phyloP scores from a whole-genome alignment of 2,329 filamentous ascomycete genomes.

The Ceratocystis huliohia region DNA sequence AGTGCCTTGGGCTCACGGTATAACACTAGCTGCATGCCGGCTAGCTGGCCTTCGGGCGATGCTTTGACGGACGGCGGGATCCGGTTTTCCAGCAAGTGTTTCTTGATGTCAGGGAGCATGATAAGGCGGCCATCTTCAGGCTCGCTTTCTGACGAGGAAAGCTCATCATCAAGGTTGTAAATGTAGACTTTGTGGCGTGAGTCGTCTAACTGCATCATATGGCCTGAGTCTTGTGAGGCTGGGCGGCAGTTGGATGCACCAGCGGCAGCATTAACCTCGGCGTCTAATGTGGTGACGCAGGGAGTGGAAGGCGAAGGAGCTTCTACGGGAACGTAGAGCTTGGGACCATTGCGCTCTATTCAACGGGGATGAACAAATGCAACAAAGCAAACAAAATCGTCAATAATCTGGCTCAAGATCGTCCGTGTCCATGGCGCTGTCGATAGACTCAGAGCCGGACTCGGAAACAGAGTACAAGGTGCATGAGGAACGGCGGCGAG shows the following conservation, averaged over 20 bases:
- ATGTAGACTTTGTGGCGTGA: constrained; percentile 82
- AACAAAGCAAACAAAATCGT: constrained; percentile 11
- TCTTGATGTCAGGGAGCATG: constrained; percentile 77
- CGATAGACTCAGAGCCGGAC: constrained; percentile 15
- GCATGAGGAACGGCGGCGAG: constrained; percentile 14
- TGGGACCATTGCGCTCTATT: constrained; percentile 48
- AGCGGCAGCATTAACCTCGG: constrained; percentile 7
- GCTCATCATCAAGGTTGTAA: constrained; percentile 76
- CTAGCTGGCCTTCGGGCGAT: constrained; percentile 28
- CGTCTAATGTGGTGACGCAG: constrained; percentile 14
- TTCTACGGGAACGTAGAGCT: constrained; percentile 54
- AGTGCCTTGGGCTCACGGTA: constrained; percentile 70
- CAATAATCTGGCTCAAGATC: constrained; percentile 24
- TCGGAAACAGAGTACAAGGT: constrained; percentile 16
- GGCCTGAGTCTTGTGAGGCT: constrained; percentile 24
- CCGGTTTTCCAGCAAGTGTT: constrained; percentile 60
- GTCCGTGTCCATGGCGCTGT: constrained; percentile 19
- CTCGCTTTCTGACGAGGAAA: constrained; percentile 48
- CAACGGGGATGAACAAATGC: constrained; percentile 4
- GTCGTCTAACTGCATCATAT: constrained; percentile 90
- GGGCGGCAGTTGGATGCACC: constrained; percentile 21
- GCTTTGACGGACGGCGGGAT: constrained; percentile 48
- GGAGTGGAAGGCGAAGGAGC: constrained; percentile 27
- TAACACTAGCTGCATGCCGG: constrained; percentile 63
- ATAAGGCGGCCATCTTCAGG: constrained; percentile 48